Evolutionary conservation across 352 stramenopile species (phyloP), one percentile per base, ranked within the genome.

Genomic region (Aphanomyces astaci): DNA sequence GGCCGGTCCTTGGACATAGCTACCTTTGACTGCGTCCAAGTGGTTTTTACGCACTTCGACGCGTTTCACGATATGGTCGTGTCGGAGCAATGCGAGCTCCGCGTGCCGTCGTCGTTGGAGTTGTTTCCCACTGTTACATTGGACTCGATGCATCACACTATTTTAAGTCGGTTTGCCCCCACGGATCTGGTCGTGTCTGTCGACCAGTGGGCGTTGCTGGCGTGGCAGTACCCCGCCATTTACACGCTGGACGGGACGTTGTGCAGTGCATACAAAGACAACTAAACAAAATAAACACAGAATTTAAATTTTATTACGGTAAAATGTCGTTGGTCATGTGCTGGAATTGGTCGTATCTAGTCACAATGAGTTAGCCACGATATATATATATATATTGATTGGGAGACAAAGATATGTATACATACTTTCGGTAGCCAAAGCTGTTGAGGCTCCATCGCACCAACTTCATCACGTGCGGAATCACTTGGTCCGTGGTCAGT

Each of bases 311-410:
- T 15, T 65, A 51, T 59, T 80, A 96, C 3, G 86, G 84, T 55
- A 93, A 65, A 64, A 97, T 97, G 59, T 89, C 88, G 71, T 97
- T 97, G n/a, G 88, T 96, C 72, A 96, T 88, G 63, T 88, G 86
- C 73, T 97, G 90, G 76, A 96, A 97, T 56, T 90, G 81, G 71
- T 97, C 90, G 66, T 96, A 56, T 31, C 60, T 65, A 65, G 19
- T 43, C 22, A 65, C 1, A 49, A 11, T 27, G 24, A 36, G 13
- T 15, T 33, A 13, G 17, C 22, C 45, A 24, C 10, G 15, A 54
- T 5, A 24, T 59, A 2, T 15, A 43, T 9, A 30, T n/a, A n/a
- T n/a, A 39, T 5, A 49, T n/a, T n/a, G n/a, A n/a, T n/a, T n/a
- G n/a, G n/a, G n/a, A 30, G 15, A 54, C 19, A 24, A 67, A 2